A percentile compares a stretch with the other conserved stretches of the same genome.
phyloP scores from a whole-genome alignment of 306 rosid genomes.

The Myrica gale region DNA sequence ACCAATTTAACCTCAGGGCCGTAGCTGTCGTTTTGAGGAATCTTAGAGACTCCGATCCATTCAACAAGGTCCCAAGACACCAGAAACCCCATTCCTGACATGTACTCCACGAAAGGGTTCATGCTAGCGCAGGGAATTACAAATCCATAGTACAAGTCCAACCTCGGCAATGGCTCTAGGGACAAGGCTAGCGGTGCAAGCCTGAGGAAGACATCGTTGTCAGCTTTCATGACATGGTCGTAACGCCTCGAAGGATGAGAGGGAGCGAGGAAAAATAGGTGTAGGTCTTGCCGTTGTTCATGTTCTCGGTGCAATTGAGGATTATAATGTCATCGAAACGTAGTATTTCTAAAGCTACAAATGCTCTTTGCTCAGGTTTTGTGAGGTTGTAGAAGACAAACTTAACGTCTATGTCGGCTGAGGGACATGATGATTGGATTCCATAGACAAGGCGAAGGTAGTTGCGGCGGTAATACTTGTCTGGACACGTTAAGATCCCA shows the following conservation, averaged over 20 bases:
- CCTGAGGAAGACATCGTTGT: constrained; percentile 33
- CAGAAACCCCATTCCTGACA: constrained; percentile 42
- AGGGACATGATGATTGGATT: constrained; percentile 22
- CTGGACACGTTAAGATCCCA: constrained; percentile 29
- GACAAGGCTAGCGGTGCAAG: constrained; percentile 26
- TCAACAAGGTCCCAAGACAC: constrained; percentile 41
- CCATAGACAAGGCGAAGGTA: constrained; percentile 38
- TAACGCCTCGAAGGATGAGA: background rate
- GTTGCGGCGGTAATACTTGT: constrained; percentile 25
- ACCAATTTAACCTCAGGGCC: constrained; percentile 38
- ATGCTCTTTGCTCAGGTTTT: constrained; percentile 21
- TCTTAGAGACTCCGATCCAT: constrained; percentile 28
- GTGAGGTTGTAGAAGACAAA: constrained; percentile 31
- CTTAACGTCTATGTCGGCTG: constrained; percentile 28
- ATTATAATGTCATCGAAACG: constrained; percentile 26
- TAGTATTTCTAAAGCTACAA: constrained; percentile 25
- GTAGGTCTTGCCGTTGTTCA: constrained; percentile 37
- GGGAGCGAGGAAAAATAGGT: constrained; percentile 33
- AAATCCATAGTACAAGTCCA: constrained; percentile 31
- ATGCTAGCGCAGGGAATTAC: constrained; percentile 31
- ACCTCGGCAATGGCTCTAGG: constrained; percentile 31
- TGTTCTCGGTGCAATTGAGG: constrained; percentile 35
- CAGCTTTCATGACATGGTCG: constrained; percentile 34
- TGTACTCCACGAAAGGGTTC: constrained; percentile 27
- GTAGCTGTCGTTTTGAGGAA: background rate